phyloP scores from a whole-genome alignment of 108 stramenopile genomes.

The Epithemia pelagica region DNA sequence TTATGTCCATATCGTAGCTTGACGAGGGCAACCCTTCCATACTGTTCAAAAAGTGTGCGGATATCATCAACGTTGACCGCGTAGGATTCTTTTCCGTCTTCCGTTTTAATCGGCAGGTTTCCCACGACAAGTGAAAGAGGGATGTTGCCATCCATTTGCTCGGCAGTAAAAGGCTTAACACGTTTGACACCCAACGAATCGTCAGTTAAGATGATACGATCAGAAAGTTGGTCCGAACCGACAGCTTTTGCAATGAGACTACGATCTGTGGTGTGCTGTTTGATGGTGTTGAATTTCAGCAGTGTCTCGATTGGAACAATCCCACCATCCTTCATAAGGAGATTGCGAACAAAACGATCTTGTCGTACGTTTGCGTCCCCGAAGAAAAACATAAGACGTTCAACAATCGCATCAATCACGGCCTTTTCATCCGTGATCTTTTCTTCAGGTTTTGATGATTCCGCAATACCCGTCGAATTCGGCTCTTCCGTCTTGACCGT shows the following conservation, averaged over 20 bases:
- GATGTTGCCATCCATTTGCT: constrained; percentile 64
- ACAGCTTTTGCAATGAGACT: constrained; percentile 49
- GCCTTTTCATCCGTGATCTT: not conserved
- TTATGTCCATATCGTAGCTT: constrained; percentile 38
- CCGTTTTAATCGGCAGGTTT: constrained; percentile 53
- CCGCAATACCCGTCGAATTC: too few relatives aligned
- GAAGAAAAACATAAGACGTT: constrained; percentile 86
- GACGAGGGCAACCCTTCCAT: constrained; percentile 65
- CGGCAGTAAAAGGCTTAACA: constrained; percentile 54
- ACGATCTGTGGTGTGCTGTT: constrained; percentile 40
- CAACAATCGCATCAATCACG: constrained; percentile 34
- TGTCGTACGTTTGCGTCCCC: constrained; percentile 79
- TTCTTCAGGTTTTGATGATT: not conserved
- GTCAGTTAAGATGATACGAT: constrained; percentile 9
- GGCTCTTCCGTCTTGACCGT: too few relatives aligned
- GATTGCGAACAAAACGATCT: constrained; percentile 74
- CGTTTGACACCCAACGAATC: constrained; percentile 49
- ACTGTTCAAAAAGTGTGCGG: constrained; percentile 53
- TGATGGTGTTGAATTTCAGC: constrained; percentile 74
- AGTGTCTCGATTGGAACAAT: constrained; percentile 37
- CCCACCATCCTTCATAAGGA: constrained; percentile 34
- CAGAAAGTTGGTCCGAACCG: constrained; percentile 31
- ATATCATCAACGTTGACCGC: constrained; percentile 62
- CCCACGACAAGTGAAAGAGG: constrained; percentile 53
- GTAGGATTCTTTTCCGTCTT: constrained; percentile 34